A percentile compares a stretch with the other conserved stretches of the same genome.
Evolutionary conservation across 2,329 filamentous ascomycete species (phyloP).

Genomic region (Leptodontidium sp.): DNA sequence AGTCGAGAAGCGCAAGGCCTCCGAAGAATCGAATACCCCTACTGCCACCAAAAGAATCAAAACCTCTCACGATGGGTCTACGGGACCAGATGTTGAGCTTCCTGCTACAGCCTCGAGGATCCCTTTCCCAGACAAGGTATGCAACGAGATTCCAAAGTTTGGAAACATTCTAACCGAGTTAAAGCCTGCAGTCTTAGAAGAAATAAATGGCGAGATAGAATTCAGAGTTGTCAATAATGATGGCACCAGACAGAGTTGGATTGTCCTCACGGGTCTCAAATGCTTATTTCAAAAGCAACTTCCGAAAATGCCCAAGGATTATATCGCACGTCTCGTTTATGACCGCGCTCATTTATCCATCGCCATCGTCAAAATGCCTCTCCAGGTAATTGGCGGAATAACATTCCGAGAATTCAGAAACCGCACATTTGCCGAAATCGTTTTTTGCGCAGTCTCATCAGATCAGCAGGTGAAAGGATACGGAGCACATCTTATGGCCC

Average conservation of each 20-base stretch:
- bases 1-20: conserved; percentile 73
- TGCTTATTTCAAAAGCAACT: conserved; percentile 98
- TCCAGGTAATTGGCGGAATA: conserved; percentile 96
- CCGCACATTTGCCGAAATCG: conserved; percentile 94
- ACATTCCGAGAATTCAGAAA: conserved; percentile 95
- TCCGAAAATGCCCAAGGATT: conserved; percentile 99
- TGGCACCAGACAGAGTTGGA: conserved; percentile 82
- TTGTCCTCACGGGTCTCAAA: conserved; percentile 94
- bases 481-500: conserved; percentile 96
- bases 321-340: conserved; percentile 96
- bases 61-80: conserved; percentile 51
- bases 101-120: conserved; percentile 53
- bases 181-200: conserved; percentile 92
- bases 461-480: conserved; percentile 99
- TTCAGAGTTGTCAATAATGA: conserved; percentile 99
- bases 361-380: conserved; percentile 94
- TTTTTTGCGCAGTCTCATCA: conserved; percentile 96
- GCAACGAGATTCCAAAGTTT: conserved; percentile 19
- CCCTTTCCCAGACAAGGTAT: conserved; percentile 74
- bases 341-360: conserved; percentile 96
- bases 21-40: conserved; percentile 68
- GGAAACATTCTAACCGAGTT: conserved; percentile 27
- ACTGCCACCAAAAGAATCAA: conserved; percentile 72
- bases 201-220: conserved; percentile 92
- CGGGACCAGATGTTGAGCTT: not conserved